Base-by-base conservation (phyloP, 2,329 filamentous ascomycete species). In the Daldinia sp. region DNA sequence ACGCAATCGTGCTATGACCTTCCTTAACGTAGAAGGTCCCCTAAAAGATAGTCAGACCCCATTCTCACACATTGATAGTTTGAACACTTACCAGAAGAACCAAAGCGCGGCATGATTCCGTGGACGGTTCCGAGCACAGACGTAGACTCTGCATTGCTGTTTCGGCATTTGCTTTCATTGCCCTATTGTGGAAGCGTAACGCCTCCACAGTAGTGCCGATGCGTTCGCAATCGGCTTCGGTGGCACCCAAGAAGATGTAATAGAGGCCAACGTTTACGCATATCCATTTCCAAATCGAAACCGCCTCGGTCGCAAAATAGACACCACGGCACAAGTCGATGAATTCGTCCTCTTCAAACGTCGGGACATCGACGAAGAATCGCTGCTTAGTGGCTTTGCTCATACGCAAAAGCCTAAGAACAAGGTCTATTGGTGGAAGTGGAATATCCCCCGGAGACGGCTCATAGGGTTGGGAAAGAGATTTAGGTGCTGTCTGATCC, bases 261-360 rank as follows among this genome's bases (percentile, higher is more conserved):
- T 71, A 68, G 1, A 74, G 70, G 3, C 71, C 71, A 2, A 70
- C 66, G 25, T 74, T 74, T 5, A 73, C 73, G 19, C 62, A 63
- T 23, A 71, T 70, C 73, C 73, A 74, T 10, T 60, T 67, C 66
- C 68, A 70, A 7, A 73, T 55, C 8, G 71, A 72, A 13, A 73
- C 64, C 0, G 71, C 70, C 49, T 71, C 68, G n/a, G 69, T 71
- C 5, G 72, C 71, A 29, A 74, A 73, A 59, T 72, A 74, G 29
- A 73, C 70, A 1, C 65, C 61, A 1, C 69, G 68, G 39, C 73
- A 74, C 49, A 73, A 63, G 17, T 67, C 61, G n/a, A 64, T 57
- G 55, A 74, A 73, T 15, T 73, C 71, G 19, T 70, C 64, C 49
- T 70, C 64, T 8, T 69, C 27, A 15, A 73, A 70, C 11, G 70